Evolutionary conservation across 345 rosid genomes (phyloP).

Genomic region (Erysimum cheiranthoides): DNA sequence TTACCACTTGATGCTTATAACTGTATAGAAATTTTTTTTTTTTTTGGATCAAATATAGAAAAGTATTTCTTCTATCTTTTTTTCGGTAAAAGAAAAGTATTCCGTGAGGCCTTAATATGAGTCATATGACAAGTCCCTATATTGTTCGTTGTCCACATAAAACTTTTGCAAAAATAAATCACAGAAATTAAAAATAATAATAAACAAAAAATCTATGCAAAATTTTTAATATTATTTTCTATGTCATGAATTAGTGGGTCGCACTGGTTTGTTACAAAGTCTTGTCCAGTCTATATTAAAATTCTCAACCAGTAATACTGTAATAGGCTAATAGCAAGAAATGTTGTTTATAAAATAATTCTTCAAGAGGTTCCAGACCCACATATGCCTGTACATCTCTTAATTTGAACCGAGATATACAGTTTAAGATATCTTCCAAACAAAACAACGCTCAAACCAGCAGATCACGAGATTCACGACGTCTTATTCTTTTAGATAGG

Average conservation of each 20-base stretch:
- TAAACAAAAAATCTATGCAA: neutral
- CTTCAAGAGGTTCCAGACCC: too few relatives aligned
- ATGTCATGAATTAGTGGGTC: slow-evolving; percentile 10
- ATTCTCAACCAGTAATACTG: slow-evolving; percentile 6
- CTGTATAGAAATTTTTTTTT: neutral
- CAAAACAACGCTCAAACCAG: too few relatives aligned
- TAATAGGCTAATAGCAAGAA: too few relatives aligned
- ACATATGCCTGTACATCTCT: too few relatives aligned
- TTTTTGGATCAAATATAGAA: too few relatives aligned
- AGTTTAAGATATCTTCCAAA: too few relatives aligned
- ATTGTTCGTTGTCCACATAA: slow-evolving; percentile 37
- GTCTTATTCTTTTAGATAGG: too few relatives aligned
- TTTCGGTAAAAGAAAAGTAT: slow-evolving; percentile 1
- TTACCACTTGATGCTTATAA: slow-evolving; percentile 35
- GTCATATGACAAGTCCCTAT: slow-evolving; percentile 35
- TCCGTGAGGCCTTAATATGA: slow-evolving; percentile 12
- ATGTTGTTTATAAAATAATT: too few relatives aligned
- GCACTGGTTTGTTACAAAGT: slow-evolving; percentile 22
- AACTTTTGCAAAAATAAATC: slow-evolving; percentile 9
- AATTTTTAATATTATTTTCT: neutral
- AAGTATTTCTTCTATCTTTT: too few relatives aligned
- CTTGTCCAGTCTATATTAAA: slow-evolving; percentile 18
- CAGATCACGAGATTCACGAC: too few relatives aligned
- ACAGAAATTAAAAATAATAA: neutral
- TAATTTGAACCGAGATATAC: too few relatives aligned